Evolutionary conservation across 805 yeast species (phyloP).

Genomic region (Candida succiphila): DNA sequence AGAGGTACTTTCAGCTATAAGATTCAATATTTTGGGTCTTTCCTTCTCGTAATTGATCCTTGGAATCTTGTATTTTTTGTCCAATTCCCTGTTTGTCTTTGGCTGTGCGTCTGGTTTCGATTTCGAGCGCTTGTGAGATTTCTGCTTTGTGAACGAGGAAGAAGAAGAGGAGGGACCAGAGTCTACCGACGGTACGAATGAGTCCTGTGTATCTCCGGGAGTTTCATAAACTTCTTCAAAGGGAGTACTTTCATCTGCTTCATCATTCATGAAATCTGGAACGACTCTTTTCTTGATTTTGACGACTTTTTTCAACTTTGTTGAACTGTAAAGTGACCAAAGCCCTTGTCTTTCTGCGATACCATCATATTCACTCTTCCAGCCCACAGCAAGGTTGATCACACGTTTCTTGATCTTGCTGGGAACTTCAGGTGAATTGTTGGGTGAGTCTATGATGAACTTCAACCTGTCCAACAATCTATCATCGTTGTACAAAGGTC

Average conservation of each 20-base stretch:
- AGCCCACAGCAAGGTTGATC: slow-evolving; percentile 44
- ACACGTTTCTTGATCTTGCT: slow-evolving; percentile 36
- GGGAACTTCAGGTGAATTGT: slow-evolving; percentile 19
- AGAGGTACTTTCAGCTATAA: slow-evolving; percentile 69
- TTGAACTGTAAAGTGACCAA: slow-evolving; percentile 32
- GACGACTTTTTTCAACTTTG: slow-evolving; percentile 24
- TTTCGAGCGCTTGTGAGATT: neutral
- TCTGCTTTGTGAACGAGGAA: neutral
- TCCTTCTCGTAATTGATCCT: slow-evolving; percentile 60
- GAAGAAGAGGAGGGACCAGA: slow-evolving; percentile 5
- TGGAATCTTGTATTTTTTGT: slow-evolving; percentile 52
- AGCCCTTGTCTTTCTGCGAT: slow-evolving; percentile 39
- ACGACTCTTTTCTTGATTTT: slow-evolving; percentile 9
- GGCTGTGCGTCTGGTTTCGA: slow-evolving; percentile 3
- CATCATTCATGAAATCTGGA: slow-evolving; percentile 41
- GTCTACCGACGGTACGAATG: neutral
- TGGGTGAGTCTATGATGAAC: slow-evolving; percentile 29
- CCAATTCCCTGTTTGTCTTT: slow-evolving; percentile 24
- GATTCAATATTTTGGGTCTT: slow-evolving; percentile 56
- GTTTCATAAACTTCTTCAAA: slow-evolving; percentile 23
- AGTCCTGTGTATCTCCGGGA: slow-evolving; percentile 3
- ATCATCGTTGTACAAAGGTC: slow-evolving; percentile 52
- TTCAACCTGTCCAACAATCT: slow-evolving; percentile 57
- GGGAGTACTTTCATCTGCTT: slow-evolving; percentile 32
- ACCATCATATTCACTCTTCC: slow-evolving; percentile 53